Conservation (phyloP, 2,329 filamentous ascomycete species). For the Xylariaceae sp. region DNA sequence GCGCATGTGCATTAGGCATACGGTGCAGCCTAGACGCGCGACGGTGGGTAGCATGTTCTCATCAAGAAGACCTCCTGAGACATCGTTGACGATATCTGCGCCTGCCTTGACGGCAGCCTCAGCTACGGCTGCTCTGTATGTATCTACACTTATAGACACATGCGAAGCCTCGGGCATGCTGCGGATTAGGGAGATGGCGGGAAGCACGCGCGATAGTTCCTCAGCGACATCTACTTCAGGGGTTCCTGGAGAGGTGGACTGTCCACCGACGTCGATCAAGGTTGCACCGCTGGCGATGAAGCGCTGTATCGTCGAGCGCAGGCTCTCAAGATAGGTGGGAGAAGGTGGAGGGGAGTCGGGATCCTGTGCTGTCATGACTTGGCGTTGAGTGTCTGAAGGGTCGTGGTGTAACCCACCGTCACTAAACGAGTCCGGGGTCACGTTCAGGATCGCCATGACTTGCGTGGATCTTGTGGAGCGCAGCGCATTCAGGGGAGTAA, state of each 20-base stretch:
- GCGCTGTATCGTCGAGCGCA: constrained; percentile 53
- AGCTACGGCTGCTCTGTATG: constrained; percentile 81
- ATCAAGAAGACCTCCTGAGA: constrained; percentile 78
- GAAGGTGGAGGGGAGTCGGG: background rate
- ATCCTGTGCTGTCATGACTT: background rate
- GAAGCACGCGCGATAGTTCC: constrained; percentile 72
- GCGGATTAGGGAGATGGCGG: constrained; percentile 70
- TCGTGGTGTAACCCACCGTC: constrained; percentile 66
- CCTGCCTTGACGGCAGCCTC: constrained; percentile 69
- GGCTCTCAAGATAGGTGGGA: constrained; percentile 36
- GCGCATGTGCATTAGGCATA: constrained; percentile 90
- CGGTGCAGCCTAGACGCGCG: constrained; percentile 69
- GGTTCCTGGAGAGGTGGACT: constrained; percentile 80
- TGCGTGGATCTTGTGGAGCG: constrained; percentile 58
- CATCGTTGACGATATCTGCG: constrained; percentile 91
- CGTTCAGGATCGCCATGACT: constrained; percentile 90
- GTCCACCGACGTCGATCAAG: constrained; percentile 88
- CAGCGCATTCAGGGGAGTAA: constrained; percentile 55
- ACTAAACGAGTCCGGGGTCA: constrained; percentile 95
- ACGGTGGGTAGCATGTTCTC: constrained; percentile 75
- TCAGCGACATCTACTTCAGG: constrained; percentile 63
- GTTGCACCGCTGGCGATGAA: constrained; percentile 67
- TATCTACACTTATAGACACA: constrained; percentile 83
- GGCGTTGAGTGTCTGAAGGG: background rate
- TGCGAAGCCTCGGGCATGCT: constrained; percentile 55